Percentiles rank a stretch among this genome's conserved stretches.
Conservation (phyloP, 1,284 basidiomycete species). For the Ceraceosorus guamensis region DNA sequence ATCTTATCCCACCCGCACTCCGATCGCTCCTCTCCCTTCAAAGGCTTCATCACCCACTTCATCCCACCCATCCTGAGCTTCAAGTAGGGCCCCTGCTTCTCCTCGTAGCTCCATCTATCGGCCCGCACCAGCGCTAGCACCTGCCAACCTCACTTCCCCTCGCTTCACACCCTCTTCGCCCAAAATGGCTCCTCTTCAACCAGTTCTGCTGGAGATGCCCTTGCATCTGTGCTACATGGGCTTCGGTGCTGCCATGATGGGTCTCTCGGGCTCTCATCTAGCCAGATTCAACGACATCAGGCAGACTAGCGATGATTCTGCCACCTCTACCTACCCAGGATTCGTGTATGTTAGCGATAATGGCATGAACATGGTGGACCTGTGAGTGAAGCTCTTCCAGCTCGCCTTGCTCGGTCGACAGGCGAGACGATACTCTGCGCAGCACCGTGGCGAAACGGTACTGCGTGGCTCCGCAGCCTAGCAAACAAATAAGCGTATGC, state of each 20-base stretch:
- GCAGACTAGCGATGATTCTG: no score
- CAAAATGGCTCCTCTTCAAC: conserved; percentile 8
- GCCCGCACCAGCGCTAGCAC: no score
- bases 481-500: background rate
- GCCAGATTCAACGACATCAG: conserved; percentile 13
- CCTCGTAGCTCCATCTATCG: no score
- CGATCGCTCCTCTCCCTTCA: no score
- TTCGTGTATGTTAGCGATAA: conserved; percentile 25
- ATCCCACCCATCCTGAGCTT: no score
- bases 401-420: no score
- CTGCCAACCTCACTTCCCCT: background rate
- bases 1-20: no score
- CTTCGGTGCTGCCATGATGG: conserved; percentile 28
- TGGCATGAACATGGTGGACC: conserved; percentile 24
- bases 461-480: background rate
- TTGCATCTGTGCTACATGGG: conserved; percentile 26
- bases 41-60: no score
- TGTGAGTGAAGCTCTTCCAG: conserved; percentile 7
- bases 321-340: no score
- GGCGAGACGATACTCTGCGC: no score
- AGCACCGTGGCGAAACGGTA: background rate
- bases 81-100: no score
- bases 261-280: conserved; percentile 23
- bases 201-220: conserved; percentile 29
- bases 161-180: background rate